phyloP scores from a whole-genome alignment of 768 basidiomycete species.

The Termitomyces sp. region DNA sequence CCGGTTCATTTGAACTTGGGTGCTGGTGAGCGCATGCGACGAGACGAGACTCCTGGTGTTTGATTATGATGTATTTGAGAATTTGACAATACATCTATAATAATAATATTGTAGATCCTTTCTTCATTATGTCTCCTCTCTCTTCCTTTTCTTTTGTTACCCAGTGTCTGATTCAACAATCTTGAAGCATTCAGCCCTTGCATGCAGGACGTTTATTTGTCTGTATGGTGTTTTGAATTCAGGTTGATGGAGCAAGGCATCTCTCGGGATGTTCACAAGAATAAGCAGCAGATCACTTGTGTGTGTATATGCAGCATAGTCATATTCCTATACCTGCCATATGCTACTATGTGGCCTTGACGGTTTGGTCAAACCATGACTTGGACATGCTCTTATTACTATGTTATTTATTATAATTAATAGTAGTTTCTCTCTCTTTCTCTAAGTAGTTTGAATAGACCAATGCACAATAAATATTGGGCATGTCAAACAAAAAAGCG shows the following conservation, averaged over 20 bases:
- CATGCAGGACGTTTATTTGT: not conserved
- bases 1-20: not conserved
- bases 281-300: constrained; percentile 22
- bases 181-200: constrained; percentile 53
- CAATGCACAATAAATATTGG: too few species aligned
- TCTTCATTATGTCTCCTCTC: too few species aligned
- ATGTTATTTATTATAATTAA: too few species aligned
- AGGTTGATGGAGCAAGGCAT: constrained; percentile 77
- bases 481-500: too few species aligned
- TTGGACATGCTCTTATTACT: not conserved
- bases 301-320: constrained; percentile 38
- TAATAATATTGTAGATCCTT: too few species aligned
- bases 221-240: constrained; percentile 56
- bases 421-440: too few species aligned
- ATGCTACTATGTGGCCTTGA: not conserved
- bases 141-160: too few species aligned
- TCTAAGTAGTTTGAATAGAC: too few species aligned
- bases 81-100: too few species aligned
- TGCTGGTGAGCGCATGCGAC: not conserved
- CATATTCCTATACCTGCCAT: constrained; percentile 46
- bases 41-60: too few species aligned
- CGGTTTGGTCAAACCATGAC: too few species aligned
- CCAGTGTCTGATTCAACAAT: constrained; percentile 25
- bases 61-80: too few species aligned
- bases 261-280: constrained; percentile 34